Evolutionary conservation across 257 asterid species (phyloP).

Genomic region (Rauvolfia tetraphylla): DNA sequence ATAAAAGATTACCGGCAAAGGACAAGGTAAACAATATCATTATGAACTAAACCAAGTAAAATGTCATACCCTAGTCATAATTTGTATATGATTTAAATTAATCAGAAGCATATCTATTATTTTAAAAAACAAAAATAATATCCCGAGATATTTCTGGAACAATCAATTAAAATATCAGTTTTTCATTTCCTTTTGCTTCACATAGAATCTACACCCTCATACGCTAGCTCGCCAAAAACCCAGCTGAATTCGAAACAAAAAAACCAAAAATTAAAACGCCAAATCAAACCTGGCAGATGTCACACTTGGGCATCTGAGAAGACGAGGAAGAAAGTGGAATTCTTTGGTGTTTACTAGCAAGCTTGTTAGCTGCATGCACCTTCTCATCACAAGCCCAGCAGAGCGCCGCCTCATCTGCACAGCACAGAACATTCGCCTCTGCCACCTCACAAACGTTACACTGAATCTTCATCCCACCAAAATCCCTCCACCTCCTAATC

Average conservation of each 20-base stretch:
- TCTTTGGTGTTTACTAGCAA: constrained; percentile 75
- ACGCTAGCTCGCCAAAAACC: background rate
- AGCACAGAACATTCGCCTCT: constrained; percentile 73
- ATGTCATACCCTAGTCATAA: background rate
- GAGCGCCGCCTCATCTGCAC: constrained; percentile 91
- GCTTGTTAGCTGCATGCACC: constrained; percentile 78
- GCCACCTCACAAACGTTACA: constrained; percentile 79
- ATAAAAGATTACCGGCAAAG: background rate
- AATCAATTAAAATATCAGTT: background rate
- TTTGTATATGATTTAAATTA: background rate
- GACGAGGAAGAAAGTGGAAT: constrained; percentile 54
- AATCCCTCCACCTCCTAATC: background rate
- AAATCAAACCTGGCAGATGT: constrained; percentile 68
- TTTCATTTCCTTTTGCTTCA: background rate
- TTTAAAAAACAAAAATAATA: background rate
- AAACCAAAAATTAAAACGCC: background rate
- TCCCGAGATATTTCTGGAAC: background rate
- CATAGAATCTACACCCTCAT: background rate
- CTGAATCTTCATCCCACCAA: constrained; percentile 70
- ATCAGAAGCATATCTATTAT: background rate
- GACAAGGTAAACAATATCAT: background rate
- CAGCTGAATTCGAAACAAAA: background rate
- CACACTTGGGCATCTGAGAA: constrained; percentile 75
- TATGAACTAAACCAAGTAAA: background rate
- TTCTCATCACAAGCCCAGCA: constrained; percentile 66